Evolutionary conservation across 1,139 yeast genomes (phyloP).

Genomic region (Citeromyces siamensis): DNA sequence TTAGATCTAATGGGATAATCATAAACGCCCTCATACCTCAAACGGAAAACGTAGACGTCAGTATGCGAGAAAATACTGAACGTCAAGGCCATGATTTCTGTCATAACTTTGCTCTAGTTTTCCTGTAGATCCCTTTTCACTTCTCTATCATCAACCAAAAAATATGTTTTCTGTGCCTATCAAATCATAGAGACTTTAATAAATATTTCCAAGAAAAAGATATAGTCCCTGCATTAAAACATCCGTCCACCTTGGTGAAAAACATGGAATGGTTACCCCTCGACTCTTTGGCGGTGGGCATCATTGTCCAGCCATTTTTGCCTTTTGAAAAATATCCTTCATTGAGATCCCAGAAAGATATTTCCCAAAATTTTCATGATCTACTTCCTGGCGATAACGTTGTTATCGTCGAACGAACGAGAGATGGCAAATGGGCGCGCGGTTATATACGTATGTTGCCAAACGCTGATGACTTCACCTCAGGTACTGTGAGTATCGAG

Average conservation of each 20-base stretch:
- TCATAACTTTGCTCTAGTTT: too few species aligned
- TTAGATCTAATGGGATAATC: too few species aligned
- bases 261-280: slow-evolving; percentile 29
- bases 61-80: slow-evolving; percentile 41
- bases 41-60: too few species aligned
- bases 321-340: slow-evolving; percentile 32
- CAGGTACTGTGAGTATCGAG: slow-evolving; percentile 47
- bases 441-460: slow-evolving; percentile 60
- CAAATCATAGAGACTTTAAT: neutral
- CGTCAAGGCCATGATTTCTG: slow-evolving; percentile 77
- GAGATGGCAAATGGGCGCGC: slow-evolving; percentile 63
- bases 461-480: slow-evolving; percentile 55
- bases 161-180: too few species aligned
- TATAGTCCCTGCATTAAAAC: neutral
- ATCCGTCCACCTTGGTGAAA: neutral
- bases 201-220: neutral
- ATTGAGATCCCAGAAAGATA: neutral
- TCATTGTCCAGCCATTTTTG: slow-evolving; percentile 43
- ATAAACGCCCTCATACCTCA: too few species aligned
- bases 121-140: too few species aligned
- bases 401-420: slow-evolving; percentile 65
- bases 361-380: slow-evolving; percentile 4
- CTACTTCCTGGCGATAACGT: slow-evolving; percentile 76
- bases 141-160: too few species aligned
- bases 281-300: slow-evolving; percentile 30